Evolutionary conservation across 208 protist genomes (phyloP).

Genomic region (Trypanosoma congolense): DNA sequence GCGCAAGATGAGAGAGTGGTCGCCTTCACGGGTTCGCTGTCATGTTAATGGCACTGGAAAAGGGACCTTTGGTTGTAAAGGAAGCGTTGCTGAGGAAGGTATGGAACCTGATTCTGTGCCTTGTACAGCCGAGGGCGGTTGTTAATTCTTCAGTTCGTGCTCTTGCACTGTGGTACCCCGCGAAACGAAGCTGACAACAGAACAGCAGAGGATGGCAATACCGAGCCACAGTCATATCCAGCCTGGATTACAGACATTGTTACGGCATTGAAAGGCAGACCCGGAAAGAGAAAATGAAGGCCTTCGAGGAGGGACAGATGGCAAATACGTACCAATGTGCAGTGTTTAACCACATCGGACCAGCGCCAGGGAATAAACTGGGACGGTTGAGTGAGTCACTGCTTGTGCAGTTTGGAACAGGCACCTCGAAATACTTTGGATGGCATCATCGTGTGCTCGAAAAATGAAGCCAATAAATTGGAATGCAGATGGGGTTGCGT

Average conservation of each 20-base stretch:
- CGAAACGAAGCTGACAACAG: background rate
- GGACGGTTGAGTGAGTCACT: background rate
- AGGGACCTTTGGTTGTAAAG: background rate
- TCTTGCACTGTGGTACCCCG: background rate
- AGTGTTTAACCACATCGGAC: background rate
- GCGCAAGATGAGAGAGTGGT: background rate
- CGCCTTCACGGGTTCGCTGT: background rate
- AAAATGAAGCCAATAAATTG: background rate
- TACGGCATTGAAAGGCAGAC: background rate
- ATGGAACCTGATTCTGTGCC: background rate
- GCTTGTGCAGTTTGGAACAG: background rate
- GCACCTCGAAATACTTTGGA: constrained; percentile 3
- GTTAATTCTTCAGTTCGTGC: constrained; percentile 2
- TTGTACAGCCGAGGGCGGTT: background rate
- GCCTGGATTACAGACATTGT: background rate
- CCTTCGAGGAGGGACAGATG: constrained; percentile 1
- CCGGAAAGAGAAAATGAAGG: background rate
- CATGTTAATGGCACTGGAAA: background rate
- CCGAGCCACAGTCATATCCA: background rate
- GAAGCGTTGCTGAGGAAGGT: background rate
- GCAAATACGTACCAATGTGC: background rate
- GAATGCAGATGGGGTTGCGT: background rate
- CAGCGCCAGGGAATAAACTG: background rate
- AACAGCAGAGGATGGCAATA: background rate
- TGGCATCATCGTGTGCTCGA: background rate